Percentiles rank a stretch among this genome's conserved stretches.
Evolutionary conservation across 768 basidiomycete genomes (phyloP).

Genomic region (Suillus alpinus): DNA sequence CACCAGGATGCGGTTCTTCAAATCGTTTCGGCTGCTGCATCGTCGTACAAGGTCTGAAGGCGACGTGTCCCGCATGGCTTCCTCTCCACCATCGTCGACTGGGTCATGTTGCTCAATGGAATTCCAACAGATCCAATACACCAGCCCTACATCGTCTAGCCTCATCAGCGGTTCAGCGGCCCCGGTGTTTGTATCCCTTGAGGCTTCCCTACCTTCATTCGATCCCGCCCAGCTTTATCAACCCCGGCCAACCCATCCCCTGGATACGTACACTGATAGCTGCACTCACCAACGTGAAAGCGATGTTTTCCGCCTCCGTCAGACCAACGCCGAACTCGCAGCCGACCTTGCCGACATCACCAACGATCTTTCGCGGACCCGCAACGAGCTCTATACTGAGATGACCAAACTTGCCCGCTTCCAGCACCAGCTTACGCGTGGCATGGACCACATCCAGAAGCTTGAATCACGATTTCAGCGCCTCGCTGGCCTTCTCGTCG

Average conservation of each 20-base stretch:
- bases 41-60: constrained; percentile 47
- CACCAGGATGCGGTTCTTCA: constrained; percentile 44
- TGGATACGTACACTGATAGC: constrained; percentile 11
- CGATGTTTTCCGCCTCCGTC: constrained; percentile 11
- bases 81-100: neutral
- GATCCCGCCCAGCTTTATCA: constrained; percentile 24
- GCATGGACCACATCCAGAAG: constrained; percentile 25
- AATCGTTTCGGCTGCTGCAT: constrained; percentile 41
- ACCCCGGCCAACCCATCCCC: neutral
- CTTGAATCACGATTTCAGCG: constrained; percentile 24
- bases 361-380: constrained; percentile 25
- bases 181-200: constrained; percentile 24
- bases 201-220: constrained; percentile 20
- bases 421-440: constrained; percentile 21
- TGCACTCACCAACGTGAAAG: neutral
- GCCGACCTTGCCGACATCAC: constrained; percentile 27
- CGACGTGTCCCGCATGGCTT: constrained; percentile 29
- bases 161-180: neutral
- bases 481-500: constrained; percentile 21
- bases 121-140: neutral
- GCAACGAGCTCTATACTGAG: constrained; percentile 26
- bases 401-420: constrained; percentile 26
- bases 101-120: neutral
- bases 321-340: constrained; percentile 19
- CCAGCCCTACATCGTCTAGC: neutral